Percentiles rank a stretch among this genome's conserved stretches.
Evolutionary conservation across 108 stramenopile species (phyloP).

Genomic region (Cyclotella cryptica): DNA sequence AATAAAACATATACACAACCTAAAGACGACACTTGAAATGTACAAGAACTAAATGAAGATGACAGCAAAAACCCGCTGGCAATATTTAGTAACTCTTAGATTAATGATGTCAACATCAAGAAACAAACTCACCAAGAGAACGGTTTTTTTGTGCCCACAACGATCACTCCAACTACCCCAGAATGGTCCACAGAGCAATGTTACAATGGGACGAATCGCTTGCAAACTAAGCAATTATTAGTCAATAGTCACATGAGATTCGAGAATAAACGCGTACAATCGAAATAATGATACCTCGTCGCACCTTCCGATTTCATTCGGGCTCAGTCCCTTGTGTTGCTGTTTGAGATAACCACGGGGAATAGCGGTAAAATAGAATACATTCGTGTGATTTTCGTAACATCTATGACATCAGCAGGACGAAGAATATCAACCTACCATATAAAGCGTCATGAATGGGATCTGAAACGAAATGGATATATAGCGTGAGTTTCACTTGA

Average conservation of each 20-base stretch:
- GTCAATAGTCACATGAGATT: not conserved
- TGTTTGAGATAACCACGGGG: not conserved
- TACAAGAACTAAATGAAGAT: slow-evolving; percentile 19
- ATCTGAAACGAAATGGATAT: not conserved
- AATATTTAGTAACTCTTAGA: not conserved
- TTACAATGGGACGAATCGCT: slow-evolving; percentile 46
- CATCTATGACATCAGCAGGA: not conserved
- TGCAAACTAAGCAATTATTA: slow-evolving; percentile 16
- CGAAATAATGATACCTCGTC: not conserved
- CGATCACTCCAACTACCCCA: slow-evolving; percentile 46
- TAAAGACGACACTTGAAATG: slow-evolving; percentile 22
- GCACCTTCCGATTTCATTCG: slow-evolving; percentile 33
- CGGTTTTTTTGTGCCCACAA: slow-evolving; percentile 31
- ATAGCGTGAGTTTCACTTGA: not conserved
- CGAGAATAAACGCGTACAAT: not conserved
- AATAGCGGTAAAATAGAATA: not conserved
- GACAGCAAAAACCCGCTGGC: not conserved
- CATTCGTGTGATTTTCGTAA: not conserved
- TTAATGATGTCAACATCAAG: not conserved
- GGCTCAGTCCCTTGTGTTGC: slow-evolving; percentile 26
- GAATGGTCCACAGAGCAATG: slow-evolving; percentile 36
- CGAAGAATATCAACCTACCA: slow-evolving; percentile 14
- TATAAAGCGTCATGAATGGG: slow-evolving; percentile 52
- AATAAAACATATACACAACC: slow-evolving; percentile 22
- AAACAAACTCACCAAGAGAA: slow-evolving; percentile 37